A percentile compares a stretch with the other conserved stretches of the same genome.
phyloP scores from a whole-genome alignment of 345 rosid species.

The Dimocarpus longan region DNA sequence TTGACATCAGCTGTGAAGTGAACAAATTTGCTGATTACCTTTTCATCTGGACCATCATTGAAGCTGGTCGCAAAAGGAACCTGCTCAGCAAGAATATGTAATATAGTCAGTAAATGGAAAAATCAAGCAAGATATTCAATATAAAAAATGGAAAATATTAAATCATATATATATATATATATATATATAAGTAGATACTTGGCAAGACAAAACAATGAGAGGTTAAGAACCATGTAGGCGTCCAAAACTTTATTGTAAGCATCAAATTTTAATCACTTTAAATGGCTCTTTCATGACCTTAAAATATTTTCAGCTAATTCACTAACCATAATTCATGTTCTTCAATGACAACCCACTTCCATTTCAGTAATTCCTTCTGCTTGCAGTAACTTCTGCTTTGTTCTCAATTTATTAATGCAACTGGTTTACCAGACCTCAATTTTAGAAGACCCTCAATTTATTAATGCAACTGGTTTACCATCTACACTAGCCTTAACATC shows the following conservation, averaged over 20 bases:
- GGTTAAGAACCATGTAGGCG: neutral
- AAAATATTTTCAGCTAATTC: neutral
- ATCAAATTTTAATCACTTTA: neutral
- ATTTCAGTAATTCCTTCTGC: neutral
- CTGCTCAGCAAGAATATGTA: conserved; percentile 21
- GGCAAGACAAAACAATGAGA: neutral
- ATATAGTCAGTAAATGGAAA: conserved; percentile 1
- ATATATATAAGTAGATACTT: neutral
- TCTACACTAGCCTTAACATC: neutral
- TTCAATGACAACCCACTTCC: neutral
- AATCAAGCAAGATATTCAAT: neutral
- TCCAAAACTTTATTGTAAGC: neutral
- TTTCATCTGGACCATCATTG: conserved; percentile 42
- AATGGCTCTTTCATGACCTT: neutral
- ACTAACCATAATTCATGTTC: neutral
- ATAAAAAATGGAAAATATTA: too few species aligned
- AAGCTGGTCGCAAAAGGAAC: conserved; percentile 36
- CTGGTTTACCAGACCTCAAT: neutral
- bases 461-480: neutral
- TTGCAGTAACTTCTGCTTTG: neutral
- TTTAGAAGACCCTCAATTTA: neutral
- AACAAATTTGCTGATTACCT: conserved; percentile 43
- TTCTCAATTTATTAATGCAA: neutral
- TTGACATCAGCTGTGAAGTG: conserved; percentile 7
- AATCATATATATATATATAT: too few species aligned